A percentile compares a stretch with the other conserved stretches of the same genome.
phyloP scores from a whole-genome alignment of 1,284 basidiomycete species.

The Sporisorium reilianum region DNA sequence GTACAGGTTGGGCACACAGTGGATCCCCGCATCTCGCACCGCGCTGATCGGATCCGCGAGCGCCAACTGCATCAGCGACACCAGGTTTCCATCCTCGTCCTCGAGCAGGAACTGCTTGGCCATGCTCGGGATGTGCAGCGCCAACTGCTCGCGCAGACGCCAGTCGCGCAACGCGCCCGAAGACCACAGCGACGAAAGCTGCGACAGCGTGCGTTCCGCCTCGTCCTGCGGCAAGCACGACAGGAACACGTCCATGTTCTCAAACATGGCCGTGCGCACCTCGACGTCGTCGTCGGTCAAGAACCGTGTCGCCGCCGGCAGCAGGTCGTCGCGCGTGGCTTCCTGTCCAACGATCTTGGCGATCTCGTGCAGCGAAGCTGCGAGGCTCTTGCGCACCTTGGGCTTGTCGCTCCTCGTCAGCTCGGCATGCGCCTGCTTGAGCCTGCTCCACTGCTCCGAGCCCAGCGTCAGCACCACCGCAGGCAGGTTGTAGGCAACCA shows the following conservation, averaged over 20 bases:
- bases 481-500: slow-evolving; percentile 94
- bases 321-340: slow-evolving; percentile 78
- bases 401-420: slow-evolving; percentile 74
- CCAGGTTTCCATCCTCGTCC: slow-evolving; percentile 67
- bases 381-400: slow-evolving; percentile 81
- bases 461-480: slow-evolving; percentile 90
- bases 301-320: slow-evolving; percentile 74
- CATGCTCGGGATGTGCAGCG: slow-evolving; percentile 74
- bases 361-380: slow-evolving; percentile 88
- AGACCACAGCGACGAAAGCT: slow-evolving; percentile 77
- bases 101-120: slow-evolving; percentile 69
- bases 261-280: slow-evolving; percentile 75
- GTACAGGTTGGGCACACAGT: slow-evolving; percentile 71
- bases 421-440: slow-evolving; percentile 79
- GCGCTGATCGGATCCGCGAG: slow-evolving; percentile 84
- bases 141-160: slow-evolving; percentile 82
- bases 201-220: slow-evolving; percentile 74
- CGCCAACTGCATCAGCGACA: slow-evolving; percentile 75
- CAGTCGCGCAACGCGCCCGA: slow-evolving; percentile 78
- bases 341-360: slow-evolving; percentile 85
- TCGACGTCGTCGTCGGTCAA: slow-evolving; percentile 75
- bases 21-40: slow-evolving; percentile 82
- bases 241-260: slow-evolving; percentile 71
- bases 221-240: slow-evolving; percentile 73
- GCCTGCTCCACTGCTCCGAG: slow-evolving; percentile 78